Conservation (phyloP, 768 basidiomycete species). For the Epithele typhae region DNA sequence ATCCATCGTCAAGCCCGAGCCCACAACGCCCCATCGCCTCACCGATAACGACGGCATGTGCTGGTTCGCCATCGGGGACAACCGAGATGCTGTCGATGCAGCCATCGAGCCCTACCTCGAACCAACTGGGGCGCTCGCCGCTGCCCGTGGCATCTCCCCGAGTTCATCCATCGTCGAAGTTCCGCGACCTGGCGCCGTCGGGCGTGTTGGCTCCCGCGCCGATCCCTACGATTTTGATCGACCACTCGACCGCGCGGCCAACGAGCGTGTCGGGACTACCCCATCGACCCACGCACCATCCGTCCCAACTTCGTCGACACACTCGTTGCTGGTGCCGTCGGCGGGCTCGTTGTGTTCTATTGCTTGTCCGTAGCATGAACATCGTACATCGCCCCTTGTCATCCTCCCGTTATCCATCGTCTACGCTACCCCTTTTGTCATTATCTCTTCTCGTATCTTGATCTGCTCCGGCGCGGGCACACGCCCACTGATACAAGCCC, state of each 20-base stretch:
- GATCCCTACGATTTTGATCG: slow-evolving; percentile 19
- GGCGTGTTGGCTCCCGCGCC: too few species aligned
- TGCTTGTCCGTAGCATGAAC: slow-evolving; percentile 11
- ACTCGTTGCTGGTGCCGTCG: slow-evolving; percentile 16
- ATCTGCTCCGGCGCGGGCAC: too few species aligned
- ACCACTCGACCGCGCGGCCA: slow-evolving; percentile 6
- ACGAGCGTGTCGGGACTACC: slow-evolving; percentile 16
- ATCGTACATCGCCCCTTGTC: too few species aligned
- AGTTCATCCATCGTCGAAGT: too few species aligned
- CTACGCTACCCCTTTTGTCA: too few species aligned
- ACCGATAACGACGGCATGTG: slow-evolving; percentile 23
- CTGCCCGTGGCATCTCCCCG: too few species aligned
- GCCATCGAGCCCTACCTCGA: neutral
- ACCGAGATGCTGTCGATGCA: slow-evolving; percentile 22
- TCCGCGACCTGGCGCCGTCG: too few species aligned
- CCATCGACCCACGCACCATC: slow-evolving; percentile 7
- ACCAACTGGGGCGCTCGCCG: too few species aligned
- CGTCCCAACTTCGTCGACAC: slow-evolving; percentile 16
- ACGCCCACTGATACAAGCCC: too few species aligned
- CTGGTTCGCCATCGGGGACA: slow-evolving; percentile 31
- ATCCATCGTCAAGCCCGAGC: slow-evolving; percentile 8
- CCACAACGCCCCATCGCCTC: slow-evolving; percentile 6
- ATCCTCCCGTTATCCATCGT: too few species aligned
- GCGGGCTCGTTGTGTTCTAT: slow-evolving; percentile 17
- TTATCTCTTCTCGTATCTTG: too few species aligned